These are phyloP conservation scores for Fusarium sp. DNA, from an alignment of 2,329 filamentous ascomycete species.

Conservation along the genomic window DNA sequence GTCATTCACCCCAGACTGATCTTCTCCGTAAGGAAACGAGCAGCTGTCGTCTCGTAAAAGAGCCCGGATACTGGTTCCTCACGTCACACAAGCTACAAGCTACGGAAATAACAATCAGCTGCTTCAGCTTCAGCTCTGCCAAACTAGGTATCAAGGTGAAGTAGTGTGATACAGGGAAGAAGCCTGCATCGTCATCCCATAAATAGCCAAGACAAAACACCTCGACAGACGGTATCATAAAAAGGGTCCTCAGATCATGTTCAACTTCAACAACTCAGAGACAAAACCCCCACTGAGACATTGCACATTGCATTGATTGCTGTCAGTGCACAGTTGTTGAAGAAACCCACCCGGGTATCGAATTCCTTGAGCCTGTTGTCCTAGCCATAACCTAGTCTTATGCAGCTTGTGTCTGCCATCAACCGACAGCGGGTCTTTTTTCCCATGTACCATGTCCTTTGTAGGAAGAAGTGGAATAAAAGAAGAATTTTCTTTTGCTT, in stretches of 20 bases:
- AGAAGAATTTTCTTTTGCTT: constrained; percentile 21
- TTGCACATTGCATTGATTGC: not conserved
- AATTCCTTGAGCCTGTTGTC: not conserved
- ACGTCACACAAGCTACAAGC: constrained; percentile 21
- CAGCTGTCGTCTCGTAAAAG: not conserved
- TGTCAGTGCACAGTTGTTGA: constrained; percentile 1
- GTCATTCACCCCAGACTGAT: not conserved
- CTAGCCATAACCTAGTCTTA: not conserved
- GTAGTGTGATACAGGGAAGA: constrained; percentile 4
- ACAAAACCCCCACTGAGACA: not conserved
- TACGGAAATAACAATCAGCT: constrained; percentile 3
- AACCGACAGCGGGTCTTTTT: constrained; percentile 13
- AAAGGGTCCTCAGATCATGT: constrained; percentile 32
- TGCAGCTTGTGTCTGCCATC: constrained; percentile 4
- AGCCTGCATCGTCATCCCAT: constrained; percentile 13
- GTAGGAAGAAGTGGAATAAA: not conserved
- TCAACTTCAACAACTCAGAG: not conserved
- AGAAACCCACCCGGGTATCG: constrained; percentile 12
- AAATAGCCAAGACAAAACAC: constrained; percentile 10
- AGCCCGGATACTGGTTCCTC: constrained; percentile 7
- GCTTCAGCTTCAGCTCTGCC: constrained; percentile 10
- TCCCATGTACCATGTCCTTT: not conserved
- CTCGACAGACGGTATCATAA: not conserved
- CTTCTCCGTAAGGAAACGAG: not conserved
- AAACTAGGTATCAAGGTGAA: not conserved